These are phyloP conservation scores for Beverwykella pulmonaria DNA, from an alignment of 495 filamentous ascomycete species.

Conservation along the genomic window DNA sequence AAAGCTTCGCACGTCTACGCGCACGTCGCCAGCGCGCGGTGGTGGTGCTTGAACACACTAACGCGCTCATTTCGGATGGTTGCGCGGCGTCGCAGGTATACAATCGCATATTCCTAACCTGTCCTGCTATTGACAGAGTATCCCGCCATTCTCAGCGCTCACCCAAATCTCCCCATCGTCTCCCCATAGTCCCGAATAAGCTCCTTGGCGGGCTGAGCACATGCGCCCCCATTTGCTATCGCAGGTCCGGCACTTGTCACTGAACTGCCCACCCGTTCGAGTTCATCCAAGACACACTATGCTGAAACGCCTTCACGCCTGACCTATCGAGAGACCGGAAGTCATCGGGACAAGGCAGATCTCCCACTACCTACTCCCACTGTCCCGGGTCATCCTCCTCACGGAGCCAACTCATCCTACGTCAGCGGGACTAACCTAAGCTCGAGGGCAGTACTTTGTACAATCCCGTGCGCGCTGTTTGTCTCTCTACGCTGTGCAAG, in stretches of 20 bases:
- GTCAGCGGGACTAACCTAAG: slow-evolving; percentile 13
- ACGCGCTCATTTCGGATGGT: neutral
- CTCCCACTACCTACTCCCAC: slow-evolving; percentile 25
- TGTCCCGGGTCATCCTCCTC: slow-evolving; percentile 7
- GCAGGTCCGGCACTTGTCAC: slow-evolving; percentile 19
- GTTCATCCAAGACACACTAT: slow-evolving; percentile 15
- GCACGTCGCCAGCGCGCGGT: neutral
- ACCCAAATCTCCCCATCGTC: neutral
- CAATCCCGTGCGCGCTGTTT: slow-evolving; percentile 2
- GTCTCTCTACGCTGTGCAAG: neutral
- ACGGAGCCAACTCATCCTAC: neutral
- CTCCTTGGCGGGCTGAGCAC: slow-evolving; percentile 32
- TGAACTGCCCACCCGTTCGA: neutral
- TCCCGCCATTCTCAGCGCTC: neutral
- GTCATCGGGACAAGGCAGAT: slow-evolving; percentile 30
- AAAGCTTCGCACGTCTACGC: neutral
- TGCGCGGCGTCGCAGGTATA: slow-evolving; percentile 31
- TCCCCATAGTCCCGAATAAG: neutral
- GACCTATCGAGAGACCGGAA: slow-evolving; percentile 17
- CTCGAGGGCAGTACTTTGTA: neutral
- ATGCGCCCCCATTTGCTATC: slow-evolving; percentile 33
- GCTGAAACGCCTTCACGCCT: slow-evolving; percentile 29
- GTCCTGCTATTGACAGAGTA: slow-evolving; percentile 12
- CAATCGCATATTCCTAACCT: neutral
- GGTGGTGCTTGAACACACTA: neutral